Conservation (phyloP, 2,329 filamentous ascomycete species). For the Ophiostoma novo-ulmi region DNA sequence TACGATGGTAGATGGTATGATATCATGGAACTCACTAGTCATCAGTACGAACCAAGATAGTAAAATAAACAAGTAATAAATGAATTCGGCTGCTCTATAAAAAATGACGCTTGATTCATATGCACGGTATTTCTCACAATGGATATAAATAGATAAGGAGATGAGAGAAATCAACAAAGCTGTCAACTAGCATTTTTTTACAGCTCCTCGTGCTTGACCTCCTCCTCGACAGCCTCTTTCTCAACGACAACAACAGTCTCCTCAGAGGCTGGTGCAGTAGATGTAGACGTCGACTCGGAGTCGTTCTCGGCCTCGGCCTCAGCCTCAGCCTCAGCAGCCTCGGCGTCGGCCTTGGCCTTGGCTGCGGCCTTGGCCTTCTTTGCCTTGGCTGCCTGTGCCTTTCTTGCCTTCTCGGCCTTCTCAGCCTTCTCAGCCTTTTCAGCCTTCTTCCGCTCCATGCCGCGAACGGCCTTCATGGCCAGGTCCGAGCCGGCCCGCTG, state of each 20-base stretch:
- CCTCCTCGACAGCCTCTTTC: slow-evolving; percentile 21
- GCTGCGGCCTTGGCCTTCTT: slow-evolving; percentile 28
- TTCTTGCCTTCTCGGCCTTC: slow-evolving; percentile 30
- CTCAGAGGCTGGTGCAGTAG: neutral
- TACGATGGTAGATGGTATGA: no score
- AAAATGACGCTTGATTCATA: neutral
- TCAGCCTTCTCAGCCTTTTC: slow-evolving; percentile 40
- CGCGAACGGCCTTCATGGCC: slow-evolving; percentile 61
- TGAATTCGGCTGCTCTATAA: neutral
- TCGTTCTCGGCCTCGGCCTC: slow-evolving; percentile 25
- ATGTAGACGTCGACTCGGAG: slow-evolving; percentile 24
- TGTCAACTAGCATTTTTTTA: slow-evolving; percentile 19
- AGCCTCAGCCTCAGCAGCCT: slow-evolving; percentile 30
- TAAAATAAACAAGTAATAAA: neutral
- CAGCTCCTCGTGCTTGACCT: slow-evolving; percentile 35
- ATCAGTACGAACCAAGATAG: no score
- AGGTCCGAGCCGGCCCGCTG: slow-evolving; percentile 65
- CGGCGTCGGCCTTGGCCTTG: slow-evolving; percentile 31
- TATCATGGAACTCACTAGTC: no score
- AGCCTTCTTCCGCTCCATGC: slow-evolving; percentile 43
- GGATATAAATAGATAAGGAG: neutral
- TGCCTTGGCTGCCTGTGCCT: slow-evolving; percentile 35
- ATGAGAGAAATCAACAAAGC: neutral
- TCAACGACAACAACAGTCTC: neutral
- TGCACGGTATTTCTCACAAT: neutral